Base-by-base conservation (phyloP, 345 rosid species). In the Brassica cretica region DNA sequence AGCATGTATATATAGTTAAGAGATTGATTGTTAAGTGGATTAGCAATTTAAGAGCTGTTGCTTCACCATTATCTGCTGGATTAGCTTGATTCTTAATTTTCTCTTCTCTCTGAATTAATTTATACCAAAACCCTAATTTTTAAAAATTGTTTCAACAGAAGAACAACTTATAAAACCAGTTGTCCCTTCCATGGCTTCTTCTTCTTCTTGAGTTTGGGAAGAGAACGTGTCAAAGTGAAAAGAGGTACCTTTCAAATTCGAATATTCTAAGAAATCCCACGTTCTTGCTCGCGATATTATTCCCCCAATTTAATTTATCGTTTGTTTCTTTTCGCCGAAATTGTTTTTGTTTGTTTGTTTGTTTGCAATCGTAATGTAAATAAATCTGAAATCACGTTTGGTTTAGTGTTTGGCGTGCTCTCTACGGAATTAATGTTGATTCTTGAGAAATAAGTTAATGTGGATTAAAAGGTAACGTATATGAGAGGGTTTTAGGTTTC, bases 381-480 rank as follows among this genome's bases (percentile, higher is more conserved):
- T 72, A 4, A 30, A 59, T 72, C 39, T 72, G 33, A 33, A 72
- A 59, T 32, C 24, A 19, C 10, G 60, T 77, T 73, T 67, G 68
- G 18, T 78, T 72, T n/a, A 39, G 62, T 73, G 24, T 29, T 66
- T 72, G 78, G 58, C 78, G 74, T 74, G 14, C 68, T 73, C 65
- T 49, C 3, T 9, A 11, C 8, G 64, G 11, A 8, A 10, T 60
- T 24, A 24, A 9, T 60, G 3, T 60, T 27, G 44, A 56, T 59
- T 53, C 46, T 4, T 14, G 0, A 29, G 39, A 63, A 29, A 44
- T 29, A 32, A 58, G 61, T 74, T 61, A 75, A 74, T 70, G 39
- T 69, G 10, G 70, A 29, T 67, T 70, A 25, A 27, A 62, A 56
- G 73, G 73, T 75, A 80, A 76, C 83, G 83, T 80, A 75, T 80